Evolutionary conservation across 2,329 filamentous ascomycete species (phyloP), one percentile per base, ranked within the genome.

Genomic region (Sarocladium strictum): DNA sequence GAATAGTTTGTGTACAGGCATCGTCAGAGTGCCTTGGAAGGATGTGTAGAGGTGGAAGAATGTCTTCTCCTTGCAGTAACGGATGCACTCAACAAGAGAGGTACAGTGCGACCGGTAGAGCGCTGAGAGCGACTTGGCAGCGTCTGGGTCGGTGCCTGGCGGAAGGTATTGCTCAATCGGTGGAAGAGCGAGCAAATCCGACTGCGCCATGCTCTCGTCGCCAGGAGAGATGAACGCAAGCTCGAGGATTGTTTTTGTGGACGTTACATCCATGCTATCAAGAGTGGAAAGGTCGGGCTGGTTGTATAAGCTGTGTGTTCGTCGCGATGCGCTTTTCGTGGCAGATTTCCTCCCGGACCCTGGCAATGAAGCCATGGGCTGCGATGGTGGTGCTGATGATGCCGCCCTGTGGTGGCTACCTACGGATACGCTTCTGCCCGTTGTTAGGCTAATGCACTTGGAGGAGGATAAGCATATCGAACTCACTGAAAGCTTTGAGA

Each of bases 21-120:
- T 95, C 1, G 94, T 99, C 63, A 99, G 81, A 2, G 92, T 97
- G 54, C 94, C 94, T 64, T 96, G 90, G 68, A 99, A 97, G 1
- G 93, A 94, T 5, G 89, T 92, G 67, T 95, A 96, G 15, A 97
- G 81, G 60, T 95, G 90, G 67, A 96, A 96, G 68, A 99, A 96
- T 6, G 91, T 93, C 72, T 96, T 96, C 69, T 97, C 90, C 66
- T 94, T 95, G 77, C 93, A 97, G 69, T 90, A 97, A 27, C 94
- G 88, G 58, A 99, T 91, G 62, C 90, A 93, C 70, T 99, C 94
- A 29, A 99, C 88, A 4, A 99, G 80, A 1, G 92, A 97, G 14
- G 94, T 97, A 68, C 92, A 96, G 67, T 97, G 93, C 2, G 93
- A 94, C 51, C 91, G 85, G 67, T 99, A 99, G 23, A 97, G 78